Conservation (phyloP, 306 rosid species). For the Adenanthera pavonina region DNA sequence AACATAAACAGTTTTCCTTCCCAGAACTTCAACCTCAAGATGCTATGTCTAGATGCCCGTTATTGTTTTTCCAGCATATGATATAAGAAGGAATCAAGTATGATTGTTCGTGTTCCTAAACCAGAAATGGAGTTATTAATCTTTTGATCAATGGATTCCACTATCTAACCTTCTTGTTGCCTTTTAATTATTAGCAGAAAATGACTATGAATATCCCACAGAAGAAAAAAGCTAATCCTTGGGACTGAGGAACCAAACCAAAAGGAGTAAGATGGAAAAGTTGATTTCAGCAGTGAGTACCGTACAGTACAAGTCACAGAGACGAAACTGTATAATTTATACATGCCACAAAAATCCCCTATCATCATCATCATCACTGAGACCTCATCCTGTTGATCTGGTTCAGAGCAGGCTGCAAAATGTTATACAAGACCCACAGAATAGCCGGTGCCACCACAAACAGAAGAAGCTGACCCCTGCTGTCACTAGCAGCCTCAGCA, state of each 20-base stretch:
- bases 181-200: neutral
- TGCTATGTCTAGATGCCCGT: neutral
- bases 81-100: neutral
- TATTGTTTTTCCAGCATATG: too few relatives aligned
- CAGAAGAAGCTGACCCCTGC: conserved; percentile 77
- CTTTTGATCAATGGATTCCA: neutral
- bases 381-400: conserved; percentile 92
- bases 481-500: conserved; percentile 70
- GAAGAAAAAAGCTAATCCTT: neutral
- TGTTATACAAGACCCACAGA: conserved; percentile 82
- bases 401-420: conserved; percentile 92
- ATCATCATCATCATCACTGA: conserved; percentile 21
- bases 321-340: conserved; percentile 33
- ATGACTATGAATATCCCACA: neutral
- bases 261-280: neutral
- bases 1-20: neutral
- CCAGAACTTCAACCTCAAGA: neutral
- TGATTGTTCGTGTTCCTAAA: neutral
- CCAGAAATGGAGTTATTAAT: neutral
- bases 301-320: conserved; percentile 40
- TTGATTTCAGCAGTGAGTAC: conserved; percentile 17
- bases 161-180: neutral
- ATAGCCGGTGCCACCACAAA: conserved; percentile 85
- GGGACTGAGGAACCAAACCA: neutral
- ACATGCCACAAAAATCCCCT: conserved; percentile 39